These are phyloP conservation scores for Sporothrix brunneoviolacea DNA, from an alignment of 2,329 filamentous ascomycete species.

Conservation along the genomic window DNA sequence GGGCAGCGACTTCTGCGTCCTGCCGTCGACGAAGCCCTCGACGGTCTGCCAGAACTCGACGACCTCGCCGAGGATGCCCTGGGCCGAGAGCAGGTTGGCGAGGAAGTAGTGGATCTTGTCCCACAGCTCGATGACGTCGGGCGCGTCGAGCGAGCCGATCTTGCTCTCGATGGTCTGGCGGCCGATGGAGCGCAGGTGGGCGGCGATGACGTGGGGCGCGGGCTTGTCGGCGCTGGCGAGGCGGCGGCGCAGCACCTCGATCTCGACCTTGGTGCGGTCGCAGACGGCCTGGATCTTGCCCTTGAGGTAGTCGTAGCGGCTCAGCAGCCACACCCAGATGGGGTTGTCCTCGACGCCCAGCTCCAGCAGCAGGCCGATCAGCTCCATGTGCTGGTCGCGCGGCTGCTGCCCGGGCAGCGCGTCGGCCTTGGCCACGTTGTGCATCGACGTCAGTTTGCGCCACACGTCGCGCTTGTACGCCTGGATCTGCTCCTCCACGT, in stretches of 20 bases:
- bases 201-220: slow-evolving; percentile 59
- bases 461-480: slow-evolving; percentile 84
- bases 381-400: slow-evolving; percentile 82
- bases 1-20: slow-evolving; percentile 72
- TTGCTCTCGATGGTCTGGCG: slow-evolving; percentile 59
- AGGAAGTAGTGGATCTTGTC: slow-evolving; percentile 76
- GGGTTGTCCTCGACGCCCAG: slow-evolving; percentile 92
- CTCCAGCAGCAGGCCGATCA: slow-evolving; percentile 84
- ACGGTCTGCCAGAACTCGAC: slow-evolving; percentile 91
- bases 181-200: slow-evolving; percentile 67
- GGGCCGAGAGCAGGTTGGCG: slow-evolving; percentile 64
- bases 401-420: slow-evolving; percentile 35
- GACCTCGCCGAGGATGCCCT: slow-evolving; percentile 81
- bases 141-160: slow-evolving; percentile 62
- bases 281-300: slow-evolving; percentile 73
- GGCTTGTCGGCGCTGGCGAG: slow-evolving; percentile 64
- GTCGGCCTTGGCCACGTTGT: slow-evolving; percentile 38
- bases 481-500: slow-evolving; percentile 82
- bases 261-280: slow-evolving; percentile 83
- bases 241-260: slow-evolving; percentile 80
- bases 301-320: slow-evolving; percentile 82
- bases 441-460: slow-evolving; percentile 67
- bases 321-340: slow-evolving; percentile 92
- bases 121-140: slow-evolving; percentile 84
- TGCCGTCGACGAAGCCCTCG: slow-evolving; percentile 82